Conservation (phyloP, 306 rosid species). For the Inga oerstediana region DNA sequence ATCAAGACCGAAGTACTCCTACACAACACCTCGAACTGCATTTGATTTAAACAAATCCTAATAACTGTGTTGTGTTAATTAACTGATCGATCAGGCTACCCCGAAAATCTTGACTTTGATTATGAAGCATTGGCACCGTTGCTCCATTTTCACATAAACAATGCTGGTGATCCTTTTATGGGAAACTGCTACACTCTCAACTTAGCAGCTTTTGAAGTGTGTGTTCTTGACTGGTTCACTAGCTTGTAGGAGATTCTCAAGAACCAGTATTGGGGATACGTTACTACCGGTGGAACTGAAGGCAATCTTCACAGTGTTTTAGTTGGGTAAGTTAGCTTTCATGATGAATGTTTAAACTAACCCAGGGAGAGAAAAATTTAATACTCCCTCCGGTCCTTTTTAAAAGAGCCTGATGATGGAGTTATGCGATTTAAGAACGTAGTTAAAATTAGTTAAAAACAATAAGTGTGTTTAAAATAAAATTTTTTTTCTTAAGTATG, state of each 20-base stretch:
- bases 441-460: too few species aligned
- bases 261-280: neutral
- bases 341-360: too few species aligned
- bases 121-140: conserved; percentile 58
- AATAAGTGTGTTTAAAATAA: too few species aligned
- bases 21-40: neutral
- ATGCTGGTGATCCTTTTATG: conserved; percentile 68
- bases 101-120: conserved; percentile 63
- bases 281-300: neutral
- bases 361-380: too few species aligned
- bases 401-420: too few species aligned
- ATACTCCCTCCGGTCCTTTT: too few species aligned
- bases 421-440: too few species aligned
- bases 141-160: conserved; percentile 69
- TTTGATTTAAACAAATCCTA: neutral
- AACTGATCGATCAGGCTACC: conserved; percentile 41
- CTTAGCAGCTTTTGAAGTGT: neutral
- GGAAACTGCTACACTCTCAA: conserved; percentile 29
- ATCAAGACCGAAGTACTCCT: too few species aligned
- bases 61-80: neutral
- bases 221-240: neutral
- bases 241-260: neutral
- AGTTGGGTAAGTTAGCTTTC: neutral
- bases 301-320: neutral
- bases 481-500: too few species aligned